These are phyloP conservation scores for Eutrema yunnanense DNA, from an alignment of 345 rosid genomes.

Conservation along the genomic window DNA sequence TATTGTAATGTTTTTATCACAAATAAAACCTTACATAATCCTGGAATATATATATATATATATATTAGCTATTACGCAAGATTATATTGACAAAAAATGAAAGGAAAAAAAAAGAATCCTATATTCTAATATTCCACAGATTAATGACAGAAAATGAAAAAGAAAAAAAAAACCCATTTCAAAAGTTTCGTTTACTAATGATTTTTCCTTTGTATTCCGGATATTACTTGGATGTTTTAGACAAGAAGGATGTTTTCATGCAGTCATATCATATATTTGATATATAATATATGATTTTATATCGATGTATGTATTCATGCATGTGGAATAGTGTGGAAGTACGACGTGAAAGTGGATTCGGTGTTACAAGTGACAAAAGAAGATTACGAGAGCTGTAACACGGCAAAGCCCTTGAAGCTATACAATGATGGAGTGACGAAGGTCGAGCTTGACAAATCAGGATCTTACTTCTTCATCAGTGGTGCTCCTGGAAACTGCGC, in stretches of 20 bases:
- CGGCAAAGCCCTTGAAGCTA: conserved; percentile 33
- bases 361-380: conserved; percentile 47
- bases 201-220: background rate
- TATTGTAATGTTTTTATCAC: background rate
- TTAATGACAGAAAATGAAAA: no score
- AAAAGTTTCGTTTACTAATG: no score
- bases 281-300: background rate
- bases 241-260: background rate
- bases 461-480: conserved; percentile 54
- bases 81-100: no score
- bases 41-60: no score
- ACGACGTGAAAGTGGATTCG: conserved; percentile 41
- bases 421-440: conserved; percentile 43
- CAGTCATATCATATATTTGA: background rate
- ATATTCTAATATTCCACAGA: no score
- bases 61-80: no score
- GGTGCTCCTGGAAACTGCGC: conserved; percentile 45
- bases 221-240: background rate
- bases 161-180: no score
- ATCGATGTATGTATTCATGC: conserved; percentile 8
- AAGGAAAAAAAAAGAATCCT: no score
- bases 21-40: no score
- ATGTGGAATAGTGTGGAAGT: conserved; percentile 38
- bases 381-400: conserved; percentile 41
- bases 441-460: conserved; percentile 36